Percentiles rank a stretch among this genome's conserved stretches.
phyloP scores from a whole-genome alignment of 768 basidiomycete genomes.

The Trametes gibbosa region DNA sequence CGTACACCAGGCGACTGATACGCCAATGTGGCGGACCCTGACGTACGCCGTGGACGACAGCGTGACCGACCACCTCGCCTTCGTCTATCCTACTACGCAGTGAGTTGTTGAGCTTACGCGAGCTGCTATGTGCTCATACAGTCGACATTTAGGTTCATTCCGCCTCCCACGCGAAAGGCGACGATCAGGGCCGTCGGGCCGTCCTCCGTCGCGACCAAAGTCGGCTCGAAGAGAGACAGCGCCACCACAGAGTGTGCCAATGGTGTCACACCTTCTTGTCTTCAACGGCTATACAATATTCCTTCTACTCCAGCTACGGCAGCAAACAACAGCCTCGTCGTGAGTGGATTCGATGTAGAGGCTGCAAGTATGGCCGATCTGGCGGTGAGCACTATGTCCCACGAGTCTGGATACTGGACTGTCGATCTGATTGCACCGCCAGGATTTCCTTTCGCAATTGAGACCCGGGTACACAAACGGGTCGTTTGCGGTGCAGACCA shows the following conservation, averaged over 20 bases:
- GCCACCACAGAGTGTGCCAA: constrained; percentile 22
- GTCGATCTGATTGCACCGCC: constrained; percentile 33
- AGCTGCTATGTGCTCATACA: background rate
- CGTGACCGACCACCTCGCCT: constrained; percentile 28
- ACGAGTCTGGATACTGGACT: background rate
- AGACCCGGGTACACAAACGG: constrained; percentile 26
- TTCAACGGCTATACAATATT: constrained; percentile 36
- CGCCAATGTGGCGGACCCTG: constrained; percentile 32
- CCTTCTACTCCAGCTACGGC: constrained; percentile 32
- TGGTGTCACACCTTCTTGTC: constrained; percentile 27
- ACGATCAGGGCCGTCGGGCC: background rate
- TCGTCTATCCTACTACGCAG: constrained; percentile 30
- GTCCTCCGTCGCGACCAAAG: background rate
- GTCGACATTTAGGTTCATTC: constrained; percentile 8
- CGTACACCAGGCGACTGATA: constrained; percentile 28
- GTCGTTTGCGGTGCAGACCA: constrained; percentile 25
- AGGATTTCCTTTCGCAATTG: constrained; percentile 27
- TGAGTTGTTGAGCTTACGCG: constrained; percentile 5
- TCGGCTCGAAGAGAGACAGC: constrained; percentile 1
- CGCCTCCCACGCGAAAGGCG: constrained; percentile 9
- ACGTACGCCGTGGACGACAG: constrained; percentile 33
- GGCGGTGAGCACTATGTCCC: constrained; percentile 13
- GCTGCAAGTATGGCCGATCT: constrained; percentile 32
- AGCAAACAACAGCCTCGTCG: constrained; percentile 29
- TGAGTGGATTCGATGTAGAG: constrained; percentile 33